Evolutionary conservation across 1,284 basidiomycete species (phyloP), one percentile per base, ranked within the genome.

Genomic region (Leccinum subspadiceum): DNA sequence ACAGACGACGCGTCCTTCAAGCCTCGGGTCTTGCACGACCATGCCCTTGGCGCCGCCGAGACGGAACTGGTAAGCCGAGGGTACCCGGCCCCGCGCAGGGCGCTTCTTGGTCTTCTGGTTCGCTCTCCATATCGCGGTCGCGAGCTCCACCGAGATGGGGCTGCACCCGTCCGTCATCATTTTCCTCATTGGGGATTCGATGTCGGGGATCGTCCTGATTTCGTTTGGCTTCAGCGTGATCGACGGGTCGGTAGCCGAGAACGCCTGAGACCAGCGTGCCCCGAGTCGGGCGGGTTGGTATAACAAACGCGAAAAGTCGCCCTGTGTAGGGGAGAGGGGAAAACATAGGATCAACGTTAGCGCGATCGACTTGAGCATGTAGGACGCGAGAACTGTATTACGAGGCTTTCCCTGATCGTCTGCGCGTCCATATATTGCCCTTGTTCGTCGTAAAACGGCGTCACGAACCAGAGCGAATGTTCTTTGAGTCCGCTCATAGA

Each of bases 401-500:
- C 76, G 20, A 77, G 66, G 15, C 62, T 69, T 5, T 62, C 57
- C n/a, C 77, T 65, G 37, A 79, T 79, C n/a, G 22, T 39, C 12
- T 60, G 8, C 1, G 75, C 75, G 49, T 71, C 57, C 61, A 75
- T 54, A 1, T n/a, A 9, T 1, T 7, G 59, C 8, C 65, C 70
- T 20, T 64, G 13, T 0, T 68, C 66, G 31, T 70, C 66, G 5
- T 1, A 5, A 66, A 85, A 82, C 10, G 79, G 77, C 22, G 75
- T 77, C 41, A 85, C 78, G 60, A 84, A 89, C 81, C 84, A 88
- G 8, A 89, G 80, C 1, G 81, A 78, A 57, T 84, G 82, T 44
- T 82, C 76, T 64, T 77, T 81, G 57, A 89, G 73, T 0, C 83
- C 83, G 17, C 84, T 85, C 70, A 81, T 81, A 0, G 84, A 84